Base-by-base conservation (phyloP, 495 filamentous ascomycete genomes). In the Aspergillus nidulans region DNA sequence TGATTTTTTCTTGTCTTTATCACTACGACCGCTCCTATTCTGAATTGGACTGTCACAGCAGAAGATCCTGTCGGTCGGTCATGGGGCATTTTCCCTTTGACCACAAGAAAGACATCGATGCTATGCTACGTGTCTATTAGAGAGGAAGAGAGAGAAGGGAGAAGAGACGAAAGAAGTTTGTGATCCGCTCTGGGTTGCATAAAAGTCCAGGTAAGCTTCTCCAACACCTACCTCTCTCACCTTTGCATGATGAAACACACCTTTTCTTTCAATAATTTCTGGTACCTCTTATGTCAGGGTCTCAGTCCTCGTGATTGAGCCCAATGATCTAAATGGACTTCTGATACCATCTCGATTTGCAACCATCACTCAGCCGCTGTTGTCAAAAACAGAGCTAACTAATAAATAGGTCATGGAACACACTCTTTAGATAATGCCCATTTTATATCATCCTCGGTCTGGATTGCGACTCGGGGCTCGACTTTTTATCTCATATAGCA, bases 271-370 rank as follows among this genome's bases (percentile, higher is more conserved):
- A 69, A 64, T 73, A 63, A 68, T 81, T 81, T 83, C 80, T 83
- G 80, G 79, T 82, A 83, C 80, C 80, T 83, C 80, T 83, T 83
- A 80, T 81, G 75, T 81, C 72, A 82, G 78, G 68, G 65, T 60
- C 59, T 34, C 46, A 65, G 64, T 63, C 68, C 59, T 70, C 60
- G 69, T 69, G 73, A 67, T 65, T 60, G 63, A 61, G 66, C 73
- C 71, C 79, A 64, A 81, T 83, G 80, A 81, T 81, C 79, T 80
- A 77, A 72, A 68, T 72, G 79, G 80, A 81, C 80, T 82, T 83
- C 80, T 83, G 80, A 83, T 64, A 53, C 61, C 50, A 24, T 53
- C 16, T 38, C 43, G n/a, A 59, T 58, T 50, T 57, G 30, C 43
- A 20, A 34, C 53, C 53, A 32, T 50, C 21, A 19, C 28, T 57